A percentile compares a stretch with the other conserved stretches of the same genome.
These are phyloP conservation scores for Oleoguttula mirabilis DNA, from an alignment of 495 filamentous ascomycete species.

Conservation along the genomic window DNA sequence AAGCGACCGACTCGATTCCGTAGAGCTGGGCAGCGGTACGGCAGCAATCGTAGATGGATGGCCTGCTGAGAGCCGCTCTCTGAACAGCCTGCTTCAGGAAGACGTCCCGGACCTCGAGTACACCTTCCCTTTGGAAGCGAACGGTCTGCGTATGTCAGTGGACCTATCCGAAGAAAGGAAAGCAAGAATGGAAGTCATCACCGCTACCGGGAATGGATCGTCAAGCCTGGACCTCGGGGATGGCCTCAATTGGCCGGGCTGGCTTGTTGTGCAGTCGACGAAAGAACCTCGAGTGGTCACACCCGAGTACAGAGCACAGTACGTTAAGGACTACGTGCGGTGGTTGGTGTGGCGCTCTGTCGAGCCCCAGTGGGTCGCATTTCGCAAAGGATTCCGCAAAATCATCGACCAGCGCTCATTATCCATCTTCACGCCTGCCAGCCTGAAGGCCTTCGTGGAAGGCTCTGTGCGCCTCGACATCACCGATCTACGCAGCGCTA, in stretches of 20 bases:
- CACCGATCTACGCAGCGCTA: slow-evolving; percentile 49
- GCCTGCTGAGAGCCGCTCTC: slow-evolving; percentile 61
- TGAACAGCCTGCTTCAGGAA: not conserved
- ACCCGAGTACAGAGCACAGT: slow-evolving; percentile 60
- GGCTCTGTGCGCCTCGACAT: slow-evolving; percentile 64
- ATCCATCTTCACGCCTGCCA: slow-evolving; percentile 54
- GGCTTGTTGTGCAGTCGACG: slow-evolving; percentile 5
- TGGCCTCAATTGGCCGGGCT: slow-evolving; percentile 2
- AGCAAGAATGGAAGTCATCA: slow-evolving; percentile 2
- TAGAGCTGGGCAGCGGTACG: slow-evolving; percentile 40
- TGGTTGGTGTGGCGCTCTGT: slow-evolving; percentile 75
- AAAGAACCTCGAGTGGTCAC: slow-evolving; percentile 54
- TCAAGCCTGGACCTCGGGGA: not conserved
- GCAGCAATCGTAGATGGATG: slow-evolving; percentile 52
- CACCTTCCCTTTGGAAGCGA: slow-evolving; percentile 15
- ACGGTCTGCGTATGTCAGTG: slow-evolving; percentile 14
- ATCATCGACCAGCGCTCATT: slow-evolving; percentile 60
- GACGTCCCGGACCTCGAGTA: slow-evolving; percentile 1
- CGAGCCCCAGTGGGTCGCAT: slow-evolving; percentile 64
- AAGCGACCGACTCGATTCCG: slow-evolving; percentile 64
- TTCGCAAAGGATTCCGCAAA: slow-evolving; percentile 66
- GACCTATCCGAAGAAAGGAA: not conserved
- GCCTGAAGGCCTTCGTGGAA: slow-evolving; percentile 68
- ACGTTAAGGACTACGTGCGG: slow-evolving; percentile 76
- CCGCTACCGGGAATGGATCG: not conserved